Evolutionary conservation across 768 basidiomycete species (phyloP).

Genomic region (Flagelloscypha sp.): DNA sequence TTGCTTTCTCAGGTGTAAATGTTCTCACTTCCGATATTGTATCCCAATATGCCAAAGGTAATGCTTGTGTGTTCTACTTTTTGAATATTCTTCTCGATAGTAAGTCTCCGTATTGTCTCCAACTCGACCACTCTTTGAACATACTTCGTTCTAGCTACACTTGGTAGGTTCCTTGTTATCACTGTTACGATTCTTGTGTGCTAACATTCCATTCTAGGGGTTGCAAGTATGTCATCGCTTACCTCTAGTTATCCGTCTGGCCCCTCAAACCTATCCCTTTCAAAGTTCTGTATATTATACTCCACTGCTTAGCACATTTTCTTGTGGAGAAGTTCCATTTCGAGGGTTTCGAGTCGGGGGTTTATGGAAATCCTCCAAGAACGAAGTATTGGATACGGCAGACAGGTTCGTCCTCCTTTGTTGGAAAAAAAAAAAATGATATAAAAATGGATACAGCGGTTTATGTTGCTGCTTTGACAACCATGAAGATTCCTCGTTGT

Average conservation of each 20-base stretch:
- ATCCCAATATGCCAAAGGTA: constrained; percentile 59
- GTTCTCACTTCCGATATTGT: constrained; percentile 72
- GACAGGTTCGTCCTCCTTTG: too few species aligned
- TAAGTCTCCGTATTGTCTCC: too few species aligned
- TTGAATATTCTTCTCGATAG: constrained; percentile 89
- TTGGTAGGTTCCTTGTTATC: constrained; percentile 45
- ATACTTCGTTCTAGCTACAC: too few species aligned
- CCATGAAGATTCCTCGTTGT: constrained; percentile 94
- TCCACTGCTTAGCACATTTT: constrained; percentile 55
- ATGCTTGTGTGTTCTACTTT: constrained; percentile 90
- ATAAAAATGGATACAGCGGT: too few species aligned
- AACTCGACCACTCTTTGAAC: too few species aligned
- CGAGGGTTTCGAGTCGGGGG: constrained; percentile 77
- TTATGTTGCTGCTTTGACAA: constrained; percentile 71
- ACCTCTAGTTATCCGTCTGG: too few species aligned
- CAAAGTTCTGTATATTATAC: constrained; percentile 70
- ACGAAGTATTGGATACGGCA: constrained; percentile 67
- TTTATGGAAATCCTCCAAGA: constrained; percentile 83
- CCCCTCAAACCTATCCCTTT: too few species aligned
- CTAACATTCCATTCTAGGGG: constrained; percentile 43
- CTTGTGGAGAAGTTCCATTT: constrained; percentile 56
- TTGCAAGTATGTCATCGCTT: too few species aligned
- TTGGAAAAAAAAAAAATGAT: too few species aligned
- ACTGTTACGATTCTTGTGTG: constrained; percentile 2
- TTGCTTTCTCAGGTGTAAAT: too few species aligned